Evolutionary conservation across 2,329 filamentous ascomycete species (phyloP).

Genomic region (Phialophora macrospora): DNA sequence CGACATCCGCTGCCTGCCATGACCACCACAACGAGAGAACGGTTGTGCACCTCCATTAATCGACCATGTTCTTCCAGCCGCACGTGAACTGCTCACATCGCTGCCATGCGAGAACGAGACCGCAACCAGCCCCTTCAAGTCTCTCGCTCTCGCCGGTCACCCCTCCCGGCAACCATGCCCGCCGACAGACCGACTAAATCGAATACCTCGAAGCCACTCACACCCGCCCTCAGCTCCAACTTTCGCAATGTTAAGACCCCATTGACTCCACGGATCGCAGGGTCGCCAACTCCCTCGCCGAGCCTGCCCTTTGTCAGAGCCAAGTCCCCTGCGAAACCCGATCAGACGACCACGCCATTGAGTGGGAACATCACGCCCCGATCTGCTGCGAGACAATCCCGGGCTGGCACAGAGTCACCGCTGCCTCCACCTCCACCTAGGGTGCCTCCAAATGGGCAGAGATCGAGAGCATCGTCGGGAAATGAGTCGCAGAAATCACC

Average conservation of each 20-base stretch:
- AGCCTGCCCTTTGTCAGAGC: conserved; percentile 36
- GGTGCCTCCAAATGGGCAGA: conserved; percentile 18
- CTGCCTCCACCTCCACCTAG: conserved; percentile 55
- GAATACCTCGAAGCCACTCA: conserved; percentile 62
- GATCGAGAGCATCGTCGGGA: conserved; percentile 18
- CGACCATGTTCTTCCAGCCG: conserved; percentile 13
- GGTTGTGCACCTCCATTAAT: not conserved
- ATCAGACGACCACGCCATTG: conserved; percentile 62
- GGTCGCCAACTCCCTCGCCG: conserved; percentile 45
- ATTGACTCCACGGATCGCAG: conserved; percentile 64
- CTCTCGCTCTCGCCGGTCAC: conserved; percentile 40
- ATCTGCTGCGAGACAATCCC: conserved; percentile 72
- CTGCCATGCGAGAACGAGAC: conserved; percentile 49
- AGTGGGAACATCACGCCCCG: conserved; percentile 76
- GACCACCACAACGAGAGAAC: conserved; percentile 5
- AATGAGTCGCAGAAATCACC: conserved; percentile 38
- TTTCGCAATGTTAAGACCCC: conserved; percentile 61
- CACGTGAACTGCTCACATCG: conserved; percentile 38
- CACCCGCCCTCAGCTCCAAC: conserved; percentile 69
- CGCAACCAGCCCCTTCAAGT: conserved; percentile 21
- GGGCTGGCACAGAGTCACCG: conserved; percentile 67
- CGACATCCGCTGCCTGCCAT: conserved; percentile 5
- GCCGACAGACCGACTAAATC: conserved; percentile 56
- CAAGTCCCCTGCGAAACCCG: conserved; percentile 37
- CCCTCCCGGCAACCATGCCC: conserved; percentile 49